Evolutionary conservation across 352 stramenopile genomes (phyloP).

Genomic region (Phytopythium delawarense): DNA sequence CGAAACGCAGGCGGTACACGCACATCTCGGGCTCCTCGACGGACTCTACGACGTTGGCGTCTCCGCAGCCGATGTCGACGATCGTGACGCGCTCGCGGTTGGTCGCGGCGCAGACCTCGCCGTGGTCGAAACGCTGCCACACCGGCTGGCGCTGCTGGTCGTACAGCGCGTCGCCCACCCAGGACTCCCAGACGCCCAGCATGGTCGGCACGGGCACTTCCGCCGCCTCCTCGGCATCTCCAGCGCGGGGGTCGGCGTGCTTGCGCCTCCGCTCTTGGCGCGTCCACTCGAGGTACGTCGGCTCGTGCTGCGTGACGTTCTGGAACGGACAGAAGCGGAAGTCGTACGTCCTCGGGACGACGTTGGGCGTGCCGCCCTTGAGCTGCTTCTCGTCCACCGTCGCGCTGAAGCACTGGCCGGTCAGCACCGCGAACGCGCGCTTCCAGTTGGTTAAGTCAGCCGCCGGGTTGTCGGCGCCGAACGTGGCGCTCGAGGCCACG

Average conservation of each 20-base stretch:
- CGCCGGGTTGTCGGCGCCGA: conserved; percentile 21
- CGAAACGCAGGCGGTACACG: conserved; percentile 85
- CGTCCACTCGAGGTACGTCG: conserved; percentile 48
- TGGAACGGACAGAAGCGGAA: conserved; percentile 77
- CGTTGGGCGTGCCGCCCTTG: conserved; percentile 73
- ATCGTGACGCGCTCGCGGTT: conserved; percentile 61
- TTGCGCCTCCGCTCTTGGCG: conserved; percentile 44
- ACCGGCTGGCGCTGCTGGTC: conserved; percentile 16
- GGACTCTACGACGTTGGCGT: conserved; percentile 65
- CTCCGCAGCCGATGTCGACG: conserved; percentile 77
- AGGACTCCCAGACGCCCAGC: conserved; percentile 68
- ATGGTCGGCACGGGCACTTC: conserved; percentile 27
- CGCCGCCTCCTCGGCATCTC: conserved; percentile 18
- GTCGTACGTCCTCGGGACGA: conserved; percentile 59
- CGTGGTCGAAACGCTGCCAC: conserved; percentile 63
- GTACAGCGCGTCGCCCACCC: conserved; percentile 19
- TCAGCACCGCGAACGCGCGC: conserved; percentile 47
- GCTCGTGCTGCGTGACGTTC: conserved; percentile 75
- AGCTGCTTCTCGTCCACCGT: conserved; percentile 64
- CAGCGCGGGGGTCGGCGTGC: conserved; percentile 6
- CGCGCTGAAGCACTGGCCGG: conserved; percentile 63
- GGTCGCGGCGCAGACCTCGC: conserved; percentile 80
- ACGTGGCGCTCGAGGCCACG: conserved; percentile 36
- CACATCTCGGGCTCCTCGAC: conserved; percentile 91
- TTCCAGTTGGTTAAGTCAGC: conserved; percentile 17